Base-by-base conservation (phyloP, 768 basidiomycete genomes). In the Russula griseocarnosa region DNA sequence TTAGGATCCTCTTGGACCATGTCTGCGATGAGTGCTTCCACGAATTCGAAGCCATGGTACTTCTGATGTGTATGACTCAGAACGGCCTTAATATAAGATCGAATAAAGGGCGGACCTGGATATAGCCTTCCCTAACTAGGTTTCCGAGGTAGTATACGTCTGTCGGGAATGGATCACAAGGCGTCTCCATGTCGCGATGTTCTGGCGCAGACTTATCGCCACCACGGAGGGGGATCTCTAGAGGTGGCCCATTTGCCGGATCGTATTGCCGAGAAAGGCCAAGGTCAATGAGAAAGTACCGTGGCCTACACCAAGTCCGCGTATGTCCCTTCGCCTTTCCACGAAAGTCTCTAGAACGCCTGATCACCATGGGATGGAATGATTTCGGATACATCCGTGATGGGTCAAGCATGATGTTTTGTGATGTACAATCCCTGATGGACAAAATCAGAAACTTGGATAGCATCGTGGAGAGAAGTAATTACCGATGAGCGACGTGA, bases 1-100 rank as follows among this genome's bases (percentile, higher is more conserved):
- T 42, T 0, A 74, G 57, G 75, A 52, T 78, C 73, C 0, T 69
- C 65, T 55, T 76, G 74, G 2, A 72, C 66, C 77, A 79, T 79
- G 30, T 77, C 75, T 0, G 55, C 60, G n/a, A 70, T 62, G 18
- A 70, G 55, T 24, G 40, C 18, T 24, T 49, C 1, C 34, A 66
- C 36, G 40, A 60, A 63, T 7, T 51, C 57, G 36, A 66, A 53
- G 3, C 65, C 65, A 11, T 20, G 1, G 13, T 36, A 52, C 36
- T 47, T 58, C 55, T 62, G 30, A 28, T 26, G 13, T 13, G 1
- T 26, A 49, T 8, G 16, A 3, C 14, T 49, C 13, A 49, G 49
- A 16, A 18, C 10, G 14, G 24, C 40, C n/a, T 44, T 2, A 4
- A 9, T 46, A 24, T 13, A 2, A 22, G 5, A 14, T 20, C 18